These are phyloP conservation scores for Ophiocordyceps camponoti-saundersi DNA, from an alignment of 2,329 filamentous ascomycete genomes.

Conservation along the genomic window DNA sequence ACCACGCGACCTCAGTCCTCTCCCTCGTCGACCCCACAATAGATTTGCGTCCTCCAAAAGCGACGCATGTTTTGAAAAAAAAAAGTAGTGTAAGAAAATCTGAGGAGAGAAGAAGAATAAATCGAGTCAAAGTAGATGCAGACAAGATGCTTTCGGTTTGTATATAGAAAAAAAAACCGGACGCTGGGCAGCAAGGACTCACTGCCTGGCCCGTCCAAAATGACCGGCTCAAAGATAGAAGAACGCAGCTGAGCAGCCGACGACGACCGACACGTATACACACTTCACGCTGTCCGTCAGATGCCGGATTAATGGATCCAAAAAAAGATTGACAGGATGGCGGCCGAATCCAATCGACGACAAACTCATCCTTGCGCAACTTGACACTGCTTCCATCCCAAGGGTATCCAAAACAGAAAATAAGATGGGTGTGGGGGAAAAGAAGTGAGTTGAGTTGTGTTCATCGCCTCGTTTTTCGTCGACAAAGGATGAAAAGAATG, in stretches of 20 bases:
- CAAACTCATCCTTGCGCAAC: neutral
- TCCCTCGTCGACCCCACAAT: neutral
- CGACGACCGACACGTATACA: too few species aligned
- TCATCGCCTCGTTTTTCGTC: too few species aligned
- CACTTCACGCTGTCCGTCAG: neutral
- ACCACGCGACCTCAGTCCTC: too few species aligned
- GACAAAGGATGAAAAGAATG: neutral
- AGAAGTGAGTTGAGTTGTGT: neutral
- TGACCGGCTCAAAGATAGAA: neutral
- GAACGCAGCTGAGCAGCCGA: neutral
- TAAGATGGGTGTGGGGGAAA: neutral
- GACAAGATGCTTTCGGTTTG: neutral
- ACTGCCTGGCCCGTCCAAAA: neutral
- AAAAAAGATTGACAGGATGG: neutral
- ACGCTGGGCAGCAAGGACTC: neutral
- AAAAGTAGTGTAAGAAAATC: neutral
- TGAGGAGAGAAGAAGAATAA: neutral
- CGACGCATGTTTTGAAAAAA: neutral
- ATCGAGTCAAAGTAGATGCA: neutral
- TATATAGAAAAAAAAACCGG: neutral
- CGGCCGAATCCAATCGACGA: neutral
- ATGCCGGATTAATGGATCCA: neutral
- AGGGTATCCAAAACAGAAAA: slow-evolving; percentile 14
- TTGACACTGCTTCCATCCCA: slow-evolving; percentile 1
- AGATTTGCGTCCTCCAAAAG: neutral